Evolutionary conservation across 2,329 filamentous ascomycete species (phyloP).

Genomic region (Fusarium sulawesiense): DNA sequence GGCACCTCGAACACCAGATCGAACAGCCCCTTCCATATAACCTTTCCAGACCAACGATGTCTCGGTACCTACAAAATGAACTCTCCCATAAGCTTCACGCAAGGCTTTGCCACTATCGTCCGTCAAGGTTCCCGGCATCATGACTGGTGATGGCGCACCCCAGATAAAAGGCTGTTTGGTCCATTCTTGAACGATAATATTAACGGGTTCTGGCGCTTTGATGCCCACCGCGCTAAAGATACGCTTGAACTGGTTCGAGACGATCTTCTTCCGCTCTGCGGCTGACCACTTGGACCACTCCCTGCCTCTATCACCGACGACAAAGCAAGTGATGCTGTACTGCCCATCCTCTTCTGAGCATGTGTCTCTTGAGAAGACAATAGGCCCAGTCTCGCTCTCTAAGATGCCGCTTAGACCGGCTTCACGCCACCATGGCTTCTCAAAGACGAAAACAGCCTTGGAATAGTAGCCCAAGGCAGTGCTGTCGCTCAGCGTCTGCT

Average conservation of each 20-base stretch:
- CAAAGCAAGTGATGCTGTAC: constrained; percentile 49
- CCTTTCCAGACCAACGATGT: constrained; percentile 44
- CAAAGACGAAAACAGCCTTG: constrained; percentile 56
- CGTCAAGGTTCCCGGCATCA: constrained; percentile 26
- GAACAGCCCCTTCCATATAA: constrained; percentile 44
- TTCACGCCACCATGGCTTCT: constrained; percentile 59
- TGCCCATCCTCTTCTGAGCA: constrained; percentile 38
- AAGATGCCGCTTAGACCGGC: constrained; percentile 55
- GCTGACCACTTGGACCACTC: constrained; percentile 27
- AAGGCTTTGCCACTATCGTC: constrained; percentile 41
- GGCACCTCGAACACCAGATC: constrained; percentile 36
- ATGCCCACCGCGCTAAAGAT: constrained; percentile 23
- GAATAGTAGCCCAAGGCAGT: constrained; percentile 52
- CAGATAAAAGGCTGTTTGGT: constrained; percentile 30
- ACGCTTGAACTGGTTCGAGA: constrained; percentile 12
- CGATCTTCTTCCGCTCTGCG: constrained; percentile 6
- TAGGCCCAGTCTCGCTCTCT: constrained; percentile 49
- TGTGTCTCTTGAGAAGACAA: constrained; percentile 47
- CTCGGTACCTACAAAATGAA: constrained; percentile 45
- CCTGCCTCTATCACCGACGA: constrained; percentile 47
- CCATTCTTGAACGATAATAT: constrained; percentile 35
- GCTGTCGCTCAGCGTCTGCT: constrained; percentile 43
- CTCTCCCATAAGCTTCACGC: constrained; percentile 44
- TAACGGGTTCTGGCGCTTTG: constrained; percentile 27
- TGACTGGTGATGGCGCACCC: constrained; percentile 34